These are phyloP conservation scores for Rhynchosporium secalis DNA, from an alignment of 2,329 filamentous ascomycete species.

Conservation along the genomic window DNA sequence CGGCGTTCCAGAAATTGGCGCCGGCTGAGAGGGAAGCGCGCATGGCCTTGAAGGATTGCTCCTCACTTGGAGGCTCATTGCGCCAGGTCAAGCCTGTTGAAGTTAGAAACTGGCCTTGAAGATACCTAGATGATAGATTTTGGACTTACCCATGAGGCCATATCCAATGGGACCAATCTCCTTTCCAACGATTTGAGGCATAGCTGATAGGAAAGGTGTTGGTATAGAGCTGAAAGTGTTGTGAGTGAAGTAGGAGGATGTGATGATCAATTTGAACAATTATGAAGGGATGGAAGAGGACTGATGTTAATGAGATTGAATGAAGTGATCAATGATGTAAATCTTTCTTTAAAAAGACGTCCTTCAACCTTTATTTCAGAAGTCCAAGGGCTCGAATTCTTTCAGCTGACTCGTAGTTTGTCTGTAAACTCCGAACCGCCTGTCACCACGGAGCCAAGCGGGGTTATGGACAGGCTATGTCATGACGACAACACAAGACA, in stretches of 20 bases:
- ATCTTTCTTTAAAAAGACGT: no score
- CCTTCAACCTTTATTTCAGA: no score
- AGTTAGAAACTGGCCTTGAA: not conserved
- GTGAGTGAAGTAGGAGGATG: not conserved
- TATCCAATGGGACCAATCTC: conserved; percentile 35
- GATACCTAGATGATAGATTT: not conserved
- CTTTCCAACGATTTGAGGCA: conserved; percentile 35
- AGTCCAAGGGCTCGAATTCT: no score
- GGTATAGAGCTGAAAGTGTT: not conserved
- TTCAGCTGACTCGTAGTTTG: no score
- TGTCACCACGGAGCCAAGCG: not conserved
- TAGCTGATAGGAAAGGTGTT: conserved; percentile 6
- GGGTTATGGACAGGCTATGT: not conserved
- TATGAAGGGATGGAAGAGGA: no score
- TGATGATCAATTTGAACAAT: not conserved
- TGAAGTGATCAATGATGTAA: no score
- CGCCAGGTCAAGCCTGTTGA: conserved; percentile 40
- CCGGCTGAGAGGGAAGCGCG: conserved; percentile 51
- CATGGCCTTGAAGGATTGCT: conserved; percentile 56
- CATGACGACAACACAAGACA: conserved; percentile 2
- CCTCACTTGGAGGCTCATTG: conserved; percentile 41
- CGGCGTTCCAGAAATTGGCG: conserved; percentile 60
- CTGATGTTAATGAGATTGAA: no score
- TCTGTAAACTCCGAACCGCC: no score
- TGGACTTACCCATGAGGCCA: conserved; percentile 31